Evolutionary conservation across 352 stramenopile genomes (phyloP).

Genomic region (Pythium vanterpoolii): DNA sequence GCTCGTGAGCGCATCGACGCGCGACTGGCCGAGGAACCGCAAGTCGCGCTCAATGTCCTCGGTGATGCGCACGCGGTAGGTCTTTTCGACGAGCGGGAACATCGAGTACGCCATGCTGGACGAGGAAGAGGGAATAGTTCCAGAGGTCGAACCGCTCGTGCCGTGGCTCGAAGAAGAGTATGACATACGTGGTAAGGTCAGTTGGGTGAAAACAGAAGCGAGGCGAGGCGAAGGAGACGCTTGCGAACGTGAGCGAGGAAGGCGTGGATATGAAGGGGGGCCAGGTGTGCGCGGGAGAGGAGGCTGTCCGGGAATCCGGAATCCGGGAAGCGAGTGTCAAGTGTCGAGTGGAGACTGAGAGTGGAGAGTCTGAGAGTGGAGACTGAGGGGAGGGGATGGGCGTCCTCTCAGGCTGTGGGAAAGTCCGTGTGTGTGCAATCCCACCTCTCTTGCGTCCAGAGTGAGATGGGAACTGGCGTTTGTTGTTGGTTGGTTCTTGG

Average conservation of each 20-base stretch:
- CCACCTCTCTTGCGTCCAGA: too few species aligned
- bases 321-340: too few species aligned
- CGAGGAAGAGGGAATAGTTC: neutral
- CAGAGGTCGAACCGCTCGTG: neutral
- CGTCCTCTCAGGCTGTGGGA: too few species aligned
- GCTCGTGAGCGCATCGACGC: conserved; percentile 73
- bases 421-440: too few species aligned
- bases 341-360: too few species aligned
- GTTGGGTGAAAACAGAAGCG: neutral
- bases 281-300: too few species aligned
- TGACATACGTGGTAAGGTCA: neutral
- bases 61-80: conserved; percentile 72
- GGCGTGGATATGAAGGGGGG: too few species aligned
- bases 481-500: neutral
- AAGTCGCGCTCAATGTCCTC: conserved; percentile 82
- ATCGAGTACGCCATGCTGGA: conserved; percentile 49
- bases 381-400: too few species aligned
- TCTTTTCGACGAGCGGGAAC: conserved; percentile 85
- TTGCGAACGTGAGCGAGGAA: neutral
- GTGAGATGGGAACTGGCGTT: neutral
- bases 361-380: too few species aligned
- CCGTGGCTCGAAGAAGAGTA: conserved; percentile 15
- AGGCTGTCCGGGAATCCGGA: too few species aligned
- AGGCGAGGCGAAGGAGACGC: neutral
- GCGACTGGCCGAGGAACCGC: conserved; percentile 79